Evolutionary conservation across 352 stramenopile species (phyloP).

Genomic region (Phytophthora pseudosyringae): DNA sequence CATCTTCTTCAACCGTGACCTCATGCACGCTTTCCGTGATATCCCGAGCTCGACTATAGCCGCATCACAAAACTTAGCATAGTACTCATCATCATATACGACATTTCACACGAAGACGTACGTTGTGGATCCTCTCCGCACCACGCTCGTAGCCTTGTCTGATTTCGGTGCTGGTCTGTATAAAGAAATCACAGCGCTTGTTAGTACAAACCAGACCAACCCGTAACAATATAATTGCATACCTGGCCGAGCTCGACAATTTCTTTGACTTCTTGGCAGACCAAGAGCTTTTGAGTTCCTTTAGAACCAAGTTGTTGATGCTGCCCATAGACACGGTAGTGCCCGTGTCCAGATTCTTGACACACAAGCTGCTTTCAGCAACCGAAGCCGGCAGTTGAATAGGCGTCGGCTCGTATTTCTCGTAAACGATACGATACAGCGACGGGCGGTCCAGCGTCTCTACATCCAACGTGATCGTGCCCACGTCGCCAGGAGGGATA

Average conservation of each 20-base stretch:
- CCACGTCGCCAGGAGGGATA: conserved; percentile 78
- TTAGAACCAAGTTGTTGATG: conserved; percentile 82
- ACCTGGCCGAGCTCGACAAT: conserved; percentile 70
- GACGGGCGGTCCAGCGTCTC: conserved; percentile 83
- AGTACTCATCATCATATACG: conserved; percentile 2
- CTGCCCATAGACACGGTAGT: conserved; percentile 77
- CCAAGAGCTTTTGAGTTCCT: conserved; percentile 67
- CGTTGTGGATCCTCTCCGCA: conserved; percentile 73
- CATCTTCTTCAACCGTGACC: conserved; percentile 47
- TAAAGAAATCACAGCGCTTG: conserved; percentile 1
- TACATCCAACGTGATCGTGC: conserved; percentile 82
- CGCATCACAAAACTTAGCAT: conserved; percentile 8
- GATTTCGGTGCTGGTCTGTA: conserved; percentile 60
- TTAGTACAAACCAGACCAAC: conserved; percentile 14
- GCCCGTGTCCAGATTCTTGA: conserved; percentile 86
- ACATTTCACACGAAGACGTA: conserved; percentile 36
- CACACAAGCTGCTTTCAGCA: conserved; percentile 71
- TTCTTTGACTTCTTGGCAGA: conserved; percentile 58
- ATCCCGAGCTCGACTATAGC: conserved; percentile 47
- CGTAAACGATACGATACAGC: conserved; percentile 87
- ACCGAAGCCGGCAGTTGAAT: conserved; percentile 59
- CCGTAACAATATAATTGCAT: not conserved
- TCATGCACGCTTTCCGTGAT: conserved; percentile 48
- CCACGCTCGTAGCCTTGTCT: conserved; percentile 44
- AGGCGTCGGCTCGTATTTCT: conserved; percentile 85